Percentiles rank a stretch among this genome's conserved stretches.
These are phyloP conservation scores for Penicillium verrucosum DNA, from an alignment of 2,329 filamentous ascomycete species.

Conservation along the genomic window DNA sequence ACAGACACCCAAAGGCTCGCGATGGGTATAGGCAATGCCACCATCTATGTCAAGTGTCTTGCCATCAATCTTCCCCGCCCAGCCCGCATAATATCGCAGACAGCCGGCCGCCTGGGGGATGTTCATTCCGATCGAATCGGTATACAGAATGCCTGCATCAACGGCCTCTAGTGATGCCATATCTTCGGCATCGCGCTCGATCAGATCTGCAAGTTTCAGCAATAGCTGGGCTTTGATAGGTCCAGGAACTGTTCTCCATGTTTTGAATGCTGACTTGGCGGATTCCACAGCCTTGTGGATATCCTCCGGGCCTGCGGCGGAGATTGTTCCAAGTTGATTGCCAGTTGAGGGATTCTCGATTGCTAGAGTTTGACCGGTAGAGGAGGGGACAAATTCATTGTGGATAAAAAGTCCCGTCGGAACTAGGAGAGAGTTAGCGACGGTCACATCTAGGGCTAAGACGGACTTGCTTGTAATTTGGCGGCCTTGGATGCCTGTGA, in stretches of 20 bases:
- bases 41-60: constrained; percentile 24
- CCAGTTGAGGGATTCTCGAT: constrained; percentile 28
- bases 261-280: constrained; percentile 18
- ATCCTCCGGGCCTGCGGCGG: constrained; percentile 25
- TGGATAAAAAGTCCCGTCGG: constrained; percentile 30
- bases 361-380: constrained; percentile 14
- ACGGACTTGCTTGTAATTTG: constrained; percentile 11
- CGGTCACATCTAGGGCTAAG: neutral
- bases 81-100: constrained; percentile 31
- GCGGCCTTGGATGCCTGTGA: constrained; percentile 18
- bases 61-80: constrained; percentile 30
- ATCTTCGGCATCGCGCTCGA: constrained; percentile 28
- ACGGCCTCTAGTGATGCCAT: constrained; percentile 27
- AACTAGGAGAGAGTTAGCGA: constrained; percentile 11
- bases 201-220: constrained; percentile 26
- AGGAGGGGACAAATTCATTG: constrained; percentile 27
- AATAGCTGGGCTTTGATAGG: constrained; percentile 20
- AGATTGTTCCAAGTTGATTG: constrained; percentile 20
- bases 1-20: constrained; percentile 29
- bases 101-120: constrained; percentile 23
- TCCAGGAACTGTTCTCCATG: constrained; percentile 24
- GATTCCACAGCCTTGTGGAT: constrained; percentile 25
- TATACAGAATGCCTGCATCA: constrained; percentile 25
- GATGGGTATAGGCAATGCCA: constrained; percentile 24
- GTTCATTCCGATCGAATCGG: constrained; percentile 23